These are phyloP conservation scores for Leccinum obscurum DNA, from an alignment of 768 basidiomycete genomes.

Conservation along the genomic window DNA sequence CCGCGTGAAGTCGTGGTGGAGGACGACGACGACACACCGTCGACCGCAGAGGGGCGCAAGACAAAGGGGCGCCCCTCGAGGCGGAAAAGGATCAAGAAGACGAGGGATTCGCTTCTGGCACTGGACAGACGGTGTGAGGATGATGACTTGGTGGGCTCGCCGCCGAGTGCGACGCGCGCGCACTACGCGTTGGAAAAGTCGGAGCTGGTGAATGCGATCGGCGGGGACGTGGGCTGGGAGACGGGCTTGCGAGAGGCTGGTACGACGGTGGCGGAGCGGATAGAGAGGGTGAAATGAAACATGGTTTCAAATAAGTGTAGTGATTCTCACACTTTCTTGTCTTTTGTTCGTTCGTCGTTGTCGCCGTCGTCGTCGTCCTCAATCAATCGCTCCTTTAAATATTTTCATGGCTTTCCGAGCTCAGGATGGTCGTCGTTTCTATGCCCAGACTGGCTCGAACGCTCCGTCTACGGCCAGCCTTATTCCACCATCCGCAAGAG, in stretches of 20 bases:
- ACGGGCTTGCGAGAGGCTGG: conserved; percentile 47
- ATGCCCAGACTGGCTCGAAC: conserved; percentile 39
- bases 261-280: conserved; percentile 48
- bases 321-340: conserved; percentile 5
- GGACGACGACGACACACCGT: conserved; percentile 25
- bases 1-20: conserved; percentile 66
- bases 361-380: not conserved
- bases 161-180: conserved; percentile 33
- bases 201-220: conserved; percentile 39
- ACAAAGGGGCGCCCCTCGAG: conserved; percentile 66
- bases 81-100: conserved; percentile 57
- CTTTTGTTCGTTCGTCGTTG: not conserved
- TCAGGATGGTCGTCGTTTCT: conserved; percentile 39
- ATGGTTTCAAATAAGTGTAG: not conserved
- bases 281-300: conserved; percentile 35
- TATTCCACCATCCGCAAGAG: conserved; percentile 38
- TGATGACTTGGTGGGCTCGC: conserved; percentile 12
- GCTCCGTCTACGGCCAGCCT: conserved; percentile 56
- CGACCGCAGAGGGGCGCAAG: conserved; percentile 33
- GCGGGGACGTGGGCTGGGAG: conserved; percentile 18
- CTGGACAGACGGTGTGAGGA: conserved; percentile 51
- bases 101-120: conserved; percentile 46
- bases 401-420: conserved; percentile 25
- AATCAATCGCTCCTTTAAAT: conserved; percentile 22
- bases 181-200: conserved; percentile 48